phyloP scores from a whole-genome alignment of 176 grass and related monocot genomes.

The Cenchrus fungigraminus region DNA sequence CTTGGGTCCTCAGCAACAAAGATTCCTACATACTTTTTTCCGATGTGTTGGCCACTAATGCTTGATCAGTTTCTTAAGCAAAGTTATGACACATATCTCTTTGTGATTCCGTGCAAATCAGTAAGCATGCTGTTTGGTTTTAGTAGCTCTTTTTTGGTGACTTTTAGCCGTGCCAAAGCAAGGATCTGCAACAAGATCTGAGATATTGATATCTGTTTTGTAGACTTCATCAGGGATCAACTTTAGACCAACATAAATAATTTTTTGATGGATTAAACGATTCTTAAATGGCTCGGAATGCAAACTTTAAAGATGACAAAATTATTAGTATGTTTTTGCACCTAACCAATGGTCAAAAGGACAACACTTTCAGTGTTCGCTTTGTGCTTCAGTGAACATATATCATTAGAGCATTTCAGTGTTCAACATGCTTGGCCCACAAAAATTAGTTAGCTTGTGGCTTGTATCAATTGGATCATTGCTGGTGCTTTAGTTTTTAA shows the following conservation, averaged over 20 bases:
- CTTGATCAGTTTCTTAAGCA: conserved; percentile 38
- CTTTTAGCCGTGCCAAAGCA: conserved; percentile 31
- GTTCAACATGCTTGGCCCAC: conserved; percentile 29
- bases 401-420: conserved; percentile 33
- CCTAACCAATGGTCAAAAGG: conserved; percentile 43
- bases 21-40: conserved; percentile 44
- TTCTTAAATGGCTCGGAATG: conserved; percentile 35
- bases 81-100: conserved; percentile 37
- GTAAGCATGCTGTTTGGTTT: conserved; percentile 32
- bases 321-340: conserved; percentile 40
- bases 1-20: conserved; percentile 39
- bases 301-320: conserved; percentile 38
- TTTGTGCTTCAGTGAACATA: conserved; percentile 28
- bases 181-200: conserved; percentile 7
- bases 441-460: conserved; percentile 4
- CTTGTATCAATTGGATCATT: conserved; percentile 7
- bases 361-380: not conserved
- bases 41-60: conserved; percentile 47
- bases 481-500: conserved; percentile 16
- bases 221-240: conserved; percentile 34
- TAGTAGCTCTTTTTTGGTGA: conserved; percentile 29
- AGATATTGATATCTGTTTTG: conserved; percentile 6
- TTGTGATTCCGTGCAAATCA: conserved; percentile 33
- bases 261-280: conserved; percentile 37
- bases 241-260: conserved; percentile 41